Percentiles rank a stretch among this genome's conserved stretches.
Conservation (phyloP, 2,329 filamentous ascomycete genomes). For the Clonostachys sp. region DNA sequence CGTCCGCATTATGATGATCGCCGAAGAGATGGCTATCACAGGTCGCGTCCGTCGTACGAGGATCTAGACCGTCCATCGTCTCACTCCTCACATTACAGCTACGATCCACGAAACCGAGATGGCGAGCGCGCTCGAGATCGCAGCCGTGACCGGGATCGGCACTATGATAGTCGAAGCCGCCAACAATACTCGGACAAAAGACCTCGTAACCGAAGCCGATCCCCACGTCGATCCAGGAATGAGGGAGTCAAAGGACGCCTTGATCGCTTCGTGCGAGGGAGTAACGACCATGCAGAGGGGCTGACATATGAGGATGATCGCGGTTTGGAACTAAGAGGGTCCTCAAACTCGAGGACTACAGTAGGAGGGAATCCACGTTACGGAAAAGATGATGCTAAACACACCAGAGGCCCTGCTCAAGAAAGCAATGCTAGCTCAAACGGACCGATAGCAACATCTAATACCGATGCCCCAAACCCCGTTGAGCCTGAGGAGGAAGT, state of each 20-base stretch:
- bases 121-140: slow-evolving; percentile 20
- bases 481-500: slow-evolving; percentile 34
- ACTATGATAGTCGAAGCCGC: slow-evolving; percentile 14
- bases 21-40: slow-evolving; percentile 38
- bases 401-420: slow-evolving; percentile 42
- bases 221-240: slow-evolving; percentile 29
- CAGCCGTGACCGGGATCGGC: slow-evolving; percentile 6
- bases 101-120: slow-evolving; percentile 47
- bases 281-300: slow-evolving; percentile 15
- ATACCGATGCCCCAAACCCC: slow-evolving; percentile 7
- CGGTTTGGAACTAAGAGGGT: slow-evolving; percentile 40
- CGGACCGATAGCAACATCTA: neutral
- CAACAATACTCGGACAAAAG: slow-evolving; percentile 49
- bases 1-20: slow-evolving; percentile 60
- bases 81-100: slow-evolving; percentile 32
- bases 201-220: slow-evolving; percentile 49
- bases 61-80: slow-evolving; percentile 50
- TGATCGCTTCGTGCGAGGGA: slow-evolving; percentile 22
- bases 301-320: slow-evolving; percentile 40
- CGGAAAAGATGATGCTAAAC: slow-evolving; percentile 64
- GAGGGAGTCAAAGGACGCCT: slow-evolving; percentile 28
- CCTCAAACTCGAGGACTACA: slow-evolving; percentile 54
- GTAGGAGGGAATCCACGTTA: slow-evolving; percentile 53
- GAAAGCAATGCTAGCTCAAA: neutral
- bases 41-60: slow-evolving; percentile 46